phyloP scores from a whole-genome alignment of 2,329 filamentous ascomycete genomes.

The Lecanicillium sp. region DNA sequence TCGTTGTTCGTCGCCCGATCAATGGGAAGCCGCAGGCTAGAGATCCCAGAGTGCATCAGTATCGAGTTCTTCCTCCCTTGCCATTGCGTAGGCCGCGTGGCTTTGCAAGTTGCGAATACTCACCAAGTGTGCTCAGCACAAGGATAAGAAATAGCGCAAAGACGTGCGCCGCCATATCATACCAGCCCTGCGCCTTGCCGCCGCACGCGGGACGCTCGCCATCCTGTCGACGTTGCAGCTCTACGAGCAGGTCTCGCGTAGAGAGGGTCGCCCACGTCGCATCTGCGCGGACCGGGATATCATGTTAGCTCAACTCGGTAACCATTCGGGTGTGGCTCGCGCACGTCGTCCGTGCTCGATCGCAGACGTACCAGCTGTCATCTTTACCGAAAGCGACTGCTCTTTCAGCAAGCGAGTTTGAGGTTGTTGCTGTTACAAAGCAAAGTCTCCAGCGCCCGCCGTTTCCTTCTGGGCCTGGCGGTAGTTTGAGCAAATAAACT shows the following conservation, averaged over 20 bases:
- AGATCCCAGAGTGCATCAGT: background rate
- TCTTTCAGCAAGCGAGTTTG: no score
- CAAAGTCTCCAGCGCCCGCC: no score
- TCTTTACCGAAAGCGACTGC: no score
- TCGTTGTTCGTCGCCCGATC: conserved; percentile 50
- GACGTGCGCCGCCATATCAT: conserved; percentile 61
- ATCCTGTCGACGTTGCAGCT: conserved; percentile 40
- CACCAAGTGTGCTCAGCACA: conserved; percentile 50
- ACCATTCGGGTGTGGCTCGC: no score
- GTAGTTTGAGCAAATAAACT: no score
- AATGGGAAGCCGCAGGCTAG: conserved; percentile 60
- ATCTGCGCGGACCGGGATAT: no score
- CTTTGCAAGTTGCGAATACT: conserved; percentile 14
- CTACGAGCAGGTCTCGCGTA: conserved; percentile 44
- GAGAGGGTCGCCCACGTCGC: conserved; percentile 13
- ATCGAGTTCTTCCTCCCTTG: no score
- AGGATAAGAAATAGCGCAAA: conserved; percentile 62
- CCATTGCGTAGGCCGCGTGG: background rate
- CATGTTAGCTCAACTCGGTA: no score
- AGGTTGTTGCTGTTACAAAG: no score
- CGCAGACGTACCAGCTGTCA: no score
- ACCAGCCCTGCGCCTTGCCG: conserved; percentile 43
- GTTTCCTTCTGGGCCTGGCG: no score
- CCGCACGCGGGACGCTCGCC: conserved; percentile 43
- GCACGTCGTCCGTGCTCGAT: no score